Evolutionary conservation across 768 basidiomycete genomes (phyloP).

Genomic region (Phaffia tasmanica): DNA sequence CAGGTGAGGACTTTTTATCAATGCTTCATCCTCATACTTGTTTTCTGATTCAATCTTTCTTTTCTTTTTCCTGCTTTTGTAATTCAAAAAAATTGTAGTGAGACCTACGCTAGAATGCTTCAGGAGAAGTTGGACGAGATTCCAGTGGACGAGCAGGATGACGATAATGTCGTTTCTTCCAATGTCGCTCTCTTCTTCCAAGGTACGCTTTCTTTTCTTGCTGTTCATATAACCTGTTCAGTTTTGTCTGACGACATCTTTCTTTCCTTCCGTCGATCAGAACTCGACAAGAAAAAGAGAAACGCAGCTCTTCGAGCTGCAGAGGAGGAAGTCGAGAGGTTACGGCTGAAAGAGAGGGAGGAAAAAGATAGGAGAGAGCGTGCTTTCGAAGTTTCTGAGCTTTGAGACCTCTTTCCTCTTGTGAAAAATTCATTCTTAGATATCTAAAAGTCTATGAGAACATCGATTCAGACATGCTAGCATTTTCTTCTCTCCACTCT

Average conservation of each 20-base stretch:
- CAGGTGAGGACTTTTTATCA: constrained; percentile 22
- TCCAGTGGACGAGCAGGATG: constrained; percentile 15
- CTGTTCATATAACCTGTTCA: too few species aligned
- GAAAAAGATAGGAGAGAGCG: too few species aligned
- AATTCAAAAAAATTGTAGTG: background rate
- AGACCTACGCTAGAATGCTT: constrained; percentile 13
- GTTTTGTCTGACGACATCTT: too few species aligned
- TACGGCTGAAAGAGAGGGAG: too few species aligned
- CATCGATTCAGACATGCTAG: too few species aligned
- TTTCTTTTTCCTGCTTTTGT: background rate
- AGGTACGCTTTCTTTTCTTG: background rate
- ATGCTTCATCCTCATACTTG: background rate
- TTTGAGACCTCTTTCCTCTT: too few species aligned
- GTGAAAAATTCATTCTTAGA: too few species aligned
- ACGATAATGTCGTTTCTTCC: constrained; percentile 9
- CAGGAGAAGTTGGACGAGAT: constrained; percentile 19
- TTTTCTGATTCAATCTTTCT: background rate
- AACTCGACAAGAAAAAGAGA: constrained; percentile 11
- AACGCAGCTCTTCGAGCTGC: constrained; percentile 1
- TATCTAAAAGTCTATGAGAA: too few species aligned
- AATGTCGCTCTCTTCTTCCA: constrained; percentile 17
- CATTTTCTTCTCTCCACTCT: too few species aligned
- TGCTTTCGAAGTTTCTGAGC: too few species aligned
- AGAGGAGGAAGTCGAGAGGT: background rate
- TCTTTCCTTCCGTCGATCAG: too few species aligned